Percentiles rank a stretch among this genome's conserved stretches.
Conservation (phyloP, 129 eudicot genomes). For the Tagetes erecta region DNA sequence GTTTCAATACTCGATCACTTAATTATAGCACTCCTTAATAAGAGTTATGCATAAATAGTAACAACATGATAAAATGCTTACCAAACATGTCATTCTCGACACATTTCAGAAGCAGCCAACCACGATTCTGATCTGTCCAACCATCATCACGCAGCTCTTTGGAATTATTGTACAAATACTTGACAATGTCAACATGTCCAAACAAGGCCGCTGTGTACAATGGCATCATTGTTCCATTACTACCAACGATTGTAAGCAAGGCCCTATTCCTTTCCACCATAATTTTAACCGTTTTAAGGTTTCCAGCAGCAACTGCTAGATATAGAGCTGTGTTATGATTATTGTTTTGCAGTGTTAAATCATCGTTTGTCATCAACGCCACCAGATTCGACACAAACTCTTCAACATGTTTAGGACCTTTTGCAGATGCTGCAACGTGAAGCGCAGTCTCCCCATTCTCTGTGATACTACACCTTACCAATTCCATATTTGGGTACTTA, state of each 20-base stretch:
- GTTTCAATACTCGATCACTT: background rate
- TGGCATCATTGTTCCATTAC: slow-evolving; percentile 17
- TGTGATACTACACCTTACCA: slow-evolving; percentile 32
- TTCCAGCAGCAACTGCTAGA: slow-evolving; percentile 42
- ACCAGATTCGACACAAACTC: slow-evolving; percentile 38
- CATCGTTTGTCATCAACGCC: slow-evolving; percentile 23
- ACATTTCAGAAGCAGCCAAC: slow-evolving; percentile 28
- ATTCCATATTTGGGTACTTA: background rate
- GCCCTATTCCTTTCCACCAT: slow-evolving; percentile 22
- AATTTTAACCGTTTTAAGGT: slow-evolving; percentile 12
- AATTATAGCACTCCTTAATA: too few relatives aligned
- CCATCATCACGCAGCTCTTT: background rate
- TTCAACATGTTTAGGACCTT: background rate
- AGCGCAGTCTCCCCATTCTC: slow-evolving; percentile 47
- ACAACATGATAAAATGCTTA: background rate
- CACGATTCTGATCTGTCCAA: slow-evolving; percentile 26
- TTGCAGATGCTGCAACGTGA: slow-evolving; percentile 44
- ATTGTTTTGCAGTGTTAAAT: slow-evolving; percentile 30
- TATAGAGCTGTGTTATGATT: slow-evolving; percentile 36
- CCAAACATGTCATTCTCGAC: slow-evolving; percentile 36
- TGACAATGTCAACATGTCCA: slow-evolving; percentile 39
- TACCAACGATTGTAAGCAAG: slow-evolving; percentile 30
- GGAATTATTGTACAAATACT: slow-evolving; percentile 24
- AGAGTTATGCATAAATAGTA: too few relatives aligned
- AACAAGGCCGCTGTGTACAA: slow-evolving; percentile 32